Evolutionary conservation across 2,329 filamentous ascomycete species (phyloP), one percentile per base, ranked within the genome.

Genomic region (Chrysoporthe cubensis): DNA sequence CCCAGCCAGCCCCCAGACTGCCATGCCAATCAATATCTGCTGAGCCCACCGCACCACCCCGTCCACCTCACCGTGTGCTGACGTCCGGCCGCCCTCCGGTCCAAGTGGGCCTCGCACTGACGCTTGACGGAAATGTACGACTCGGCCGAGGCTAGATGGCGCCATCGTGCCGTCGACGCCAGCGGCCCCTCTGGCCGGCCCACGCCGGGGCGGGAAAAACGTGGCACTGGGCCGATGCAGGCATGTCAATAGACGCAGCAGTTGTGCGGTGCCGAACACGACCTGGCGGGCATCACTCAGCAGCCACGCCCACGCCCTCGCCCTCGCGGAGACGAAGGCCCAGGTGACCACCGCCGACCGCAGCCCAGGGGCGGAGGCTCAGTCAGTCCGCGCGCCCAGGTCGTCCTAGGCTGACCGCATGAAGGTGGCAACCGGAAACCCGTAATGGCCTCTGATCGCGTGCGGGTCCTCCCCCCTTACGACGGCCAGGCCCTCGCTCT

Each of bases 71-170:
- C 26, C 26, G 26, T 26, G 26, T 26, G 26, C 26, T 26, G 26
- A 26, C 21, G 50, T 21, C 50, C 50, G 50, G 50, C 21, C 18
- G 18, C n/a, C 44, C 21, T 1, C 26, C 50, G 50, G 14, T 13
- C 50, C n/a, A 54, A 26, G 50, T 54, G 50, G 50, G 50, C 50
- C 50, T 32, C 50, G 50, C 50, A 54, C 50, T 21, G 32, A 21
- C 50, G 50, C 50, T 54, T 54, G 50, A 54, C 50, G 50, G 11
- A 54, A 54, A 34, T 13, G 50, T 32, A 26, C 50, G 50, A 32
- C 21, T 54, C 50, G 50, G 50, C 50, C 50, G 50, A 54, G 50
- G 21, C 50, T 54, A 54, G 50, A 54, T 21, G 50, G 21, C 50
- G 50, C 50, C 50, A 54, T 2, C 21, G n/a, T 32, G 21, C 48